Percentiles rank a stretch among this genome's conserved stretches.
These are phyloP conservation scores for Aspergillus homomorphus DNA, from an alignment of 495 filamentous ascomycete genomes.

Conservation along the genomic window DNA sequence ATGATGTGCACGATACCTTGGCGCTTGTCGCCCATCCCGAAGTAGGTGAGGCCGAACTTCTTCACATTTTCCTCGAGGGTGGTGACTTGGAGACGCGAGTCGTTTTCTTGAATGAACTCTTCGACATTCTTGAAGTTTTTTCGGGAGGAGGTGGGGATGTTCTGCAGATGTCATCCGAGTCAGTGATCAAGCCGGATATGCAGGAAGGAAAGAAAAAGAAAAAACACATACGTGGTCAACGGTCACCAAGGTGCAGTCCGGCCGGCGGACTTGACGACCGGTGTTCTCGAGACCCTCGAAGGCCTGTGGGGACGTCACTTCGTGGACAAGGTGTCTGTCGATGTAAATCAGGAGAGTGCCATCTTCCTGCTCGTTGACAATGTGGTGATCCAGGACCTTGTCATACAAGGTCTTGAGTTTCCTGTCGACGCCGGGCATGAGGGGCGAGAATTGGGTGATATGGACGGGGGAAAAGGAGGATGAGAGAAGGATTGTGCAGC, in stretches of 20 bases:
- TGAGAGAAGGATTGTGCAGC: conserved; percentile 1
- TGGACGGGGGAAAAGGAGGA: conserved; percentile 4
- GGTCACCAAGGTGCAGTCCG: conserved; percentile 94
- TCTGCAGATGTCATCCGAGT: conserved; percentile 50
- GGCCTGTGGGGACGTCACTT: conserved; percentile 98
- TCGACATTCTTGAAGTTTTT: conserved; percentile 84
- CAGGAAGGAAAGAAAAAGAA: not conserved
- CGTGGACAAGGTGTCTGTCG: conserved; percentile 93
- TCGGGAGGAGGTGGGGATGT: conserved; percentile 83
- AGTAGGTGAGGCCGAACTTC: conserved; percentile 94
- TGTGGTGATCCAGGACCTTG: conserved; percentile 91
- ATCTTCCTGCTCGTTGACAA: conserved; percentile 90
- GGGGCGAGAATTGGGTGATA: conserved; percentile 27
- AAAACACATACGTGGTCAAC: conserved; percentile 81
- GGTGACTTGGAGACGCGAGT: conserved; percentile 88
- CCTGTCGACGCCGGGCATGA: conserved; percentile 76
- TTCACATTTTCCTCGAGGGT: conserved; percentile 98
- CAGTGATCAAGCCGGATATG: conserved; percentile 4
- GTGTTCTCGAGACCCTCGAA: conserved; percentile 94
- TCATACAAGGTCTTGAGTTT: conserved; percentile 91
- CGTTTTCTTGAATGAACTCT: conserved; percentile 86
- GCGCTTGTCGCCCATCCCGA: conserved; percentile 91
- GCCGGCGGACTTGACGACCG: conserved; percentile 78
- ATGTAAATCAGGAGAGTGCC: conserved; percentile 93
- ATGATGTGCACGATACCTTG: conserved; percentile 99